Base-by-base conservation (phyloP, 1,284 basidiomycete species). In the Vanrija humicola region DNA sequence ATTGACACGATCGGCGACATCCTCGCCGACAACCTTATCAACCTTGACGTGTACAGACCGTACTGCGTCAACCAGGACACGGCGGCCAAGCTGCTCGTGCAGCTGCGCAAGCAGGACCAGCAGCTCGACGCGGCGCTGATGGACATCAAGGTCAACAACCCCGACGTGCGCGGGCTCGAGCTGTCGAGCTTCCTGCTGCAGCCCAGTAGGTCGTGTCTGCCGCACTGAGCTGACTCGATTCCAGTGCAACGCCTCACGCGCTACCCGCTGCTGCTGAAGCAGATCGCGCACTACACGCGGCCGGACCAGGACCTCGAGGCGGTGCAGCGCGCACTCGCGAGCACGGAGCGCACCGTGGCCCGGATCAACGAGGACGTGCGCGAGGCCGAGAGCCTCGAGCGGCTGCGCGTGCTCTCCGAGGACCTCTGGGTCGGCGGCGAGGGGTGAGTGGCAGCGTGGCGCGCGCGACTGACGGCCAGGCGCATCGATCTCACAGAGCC, bases 231-330 rank as follows among this genome's bases (percentile, higher is more conserved):
- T 58, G 43, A 64, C 39, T 23, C 21, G 21, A 23, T 23, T 5
- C 19, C 55, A 92, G 90, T 97, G 93, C 94, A 97, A 84, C 85
- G 93, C 14, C 85, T 96, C 51, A 95, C 93, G 1, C 82, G 90
- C 56, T 97, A 96, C 70, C 93, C 93, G 0, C 80, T 97, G 0
- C 80, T 97, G 29, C 85, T 96, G 61, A 84, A 85, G 53, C 67
- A 90, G 84, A 89, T 97, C 59, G 75, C 90, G 15, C 81, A 86
- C 38, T 90, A 93, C 68, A 92, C 90, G 1, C 83, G 86, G 23
- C 70, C 76, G 0, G 82, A 82, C 50, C 63, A 71, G 38, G 69
- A 93, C 64, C 79, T 81, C 38, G 71, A 72, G 15, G 71, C 71
- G 0, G 82, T 95, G 29, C 75, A 81, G 9, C 70, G 72, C 0